Conservation (phyloP, 306 rosid species). For the Quillaja saponaria region DNA sequence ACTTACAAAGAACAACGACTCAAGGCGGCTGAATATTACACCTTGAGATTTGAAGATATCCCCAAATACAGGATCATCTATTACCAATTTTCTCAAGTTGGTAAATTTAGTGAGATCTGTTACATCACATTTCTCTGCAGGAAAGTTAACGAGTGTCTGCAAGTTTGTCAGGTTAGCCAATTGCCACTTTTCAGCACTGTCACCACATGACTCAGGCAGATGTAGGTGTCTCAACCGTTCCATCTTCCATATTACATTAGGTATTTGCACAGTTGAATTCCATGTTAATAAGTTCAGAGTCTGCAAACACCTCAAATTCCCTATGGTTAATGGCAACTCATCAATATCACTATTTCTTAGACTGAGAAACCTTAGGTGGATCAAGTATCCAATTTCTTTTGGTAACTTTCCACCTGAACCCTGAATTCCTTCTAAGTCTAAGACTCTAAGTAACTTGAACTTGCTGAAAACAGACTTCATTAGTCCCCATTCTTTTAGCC, state of each 20-base stretch:
- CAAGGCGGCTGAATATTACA: slow-evolving; percentile 30
- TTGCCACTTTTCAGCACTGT: slow-evolving; percentile 26
- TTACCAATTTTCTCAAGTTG: slow-evolving; percentile 47
- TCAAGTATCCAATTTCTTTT: slow-evolving; percentile 47
- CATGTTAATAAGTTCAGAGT: slow-evolving; percentile 53
- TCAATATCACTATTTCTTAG: slow-evolving; percentile 42
- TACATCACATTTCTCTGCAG: slow-evolving; percentile 37
- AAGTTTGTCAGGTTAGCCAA: slow-evolving; percentile 34
- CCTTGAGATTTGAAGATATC: slow-evolving; percentile 31
- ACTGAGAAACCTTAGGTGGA: slow-evolving; percentile 44
- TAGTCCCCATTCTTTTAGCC: slow-evolving; percentile 10
- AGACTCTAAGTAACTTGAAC: slow-evolving; percentile 48
- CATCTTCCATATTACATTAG: slow-evolving; percentile 43
- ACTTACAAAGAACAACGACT: slow-evolving; percentile 44
- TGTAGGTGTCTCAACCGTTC: slow-evolving; percentile 46
- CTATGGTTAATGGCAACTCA: slow-evolving; percentile 48
- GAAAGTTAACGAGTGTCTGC: slow-evolving; percentile 57
- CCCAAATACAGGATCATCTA: slow-evolving; percentile 40
- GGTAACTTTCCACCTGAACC: slow-evolving; percentile 38
- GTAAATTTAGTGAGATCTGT: slow-evolving; percentile 31
- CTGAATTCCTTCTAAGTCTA: slow-evolving; percentile 47
- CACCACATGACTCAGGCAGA: slow-evolving; percentile 44
- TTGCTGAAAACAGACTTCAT: slow-evolving; percentile 39
- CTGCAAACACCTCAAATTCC: slow-evolving; percentile 49
- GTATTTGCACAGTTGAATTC: slow-evolving; percentile 38